Conservation (phyloP, 495 filamentous ascomycete genomes). For the Penicillium cataractarum region DNA sequence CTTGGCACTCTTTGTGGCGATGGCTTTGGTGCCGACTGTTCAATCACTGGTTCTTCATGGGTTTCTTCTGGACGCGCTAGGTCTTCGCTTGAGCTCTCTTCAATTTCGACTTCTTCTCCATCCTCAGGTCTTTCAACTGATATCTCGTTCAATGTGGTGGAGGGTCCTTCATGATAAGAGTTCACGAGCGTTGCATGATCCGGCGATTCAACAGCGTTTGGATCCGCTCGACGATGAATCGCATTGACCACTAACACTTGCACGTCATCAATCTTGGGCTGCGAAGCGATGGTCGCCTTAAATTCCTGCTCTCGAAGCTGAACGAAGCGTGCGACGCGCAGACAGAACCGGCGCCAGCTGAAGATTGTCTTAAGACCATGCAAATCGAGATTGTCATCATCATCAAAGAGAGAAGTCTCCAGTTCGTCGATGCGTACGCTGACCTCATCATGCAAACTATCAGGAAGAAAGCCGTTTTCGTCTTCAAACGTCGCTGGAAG, state of each 20-base stretch:
- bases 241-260: conserved; percentile 3
- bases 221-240: not conserved
- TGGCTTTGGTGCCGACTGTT: not conserved
- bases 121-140: not conserved
- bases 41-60: not conserved
- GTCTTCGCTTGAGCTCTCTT: not conserved
- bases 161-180: not conserved
- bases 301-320: conserved; percentile 41
- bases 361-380: conserved; percentile 30
- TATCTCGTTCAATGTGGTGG: not conserved
- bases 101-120: not conserved
- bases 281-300: not conserved
- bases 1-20: not conserved
- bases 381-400: conserved; percentile 29
- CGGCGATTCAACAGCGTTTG: not conserved
- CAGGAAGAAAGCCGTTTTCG: conserved; percentile 39
- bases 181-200: not conserved
- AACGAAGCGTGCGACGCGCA: conserved; percentile 39
- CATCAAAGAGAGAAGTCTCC: conserved; percentile 23
- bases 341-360: conserved; percentile 38
- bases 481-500: conserved; percentile 28
- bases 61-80: not conserved
- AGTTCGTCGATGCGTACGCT: conserved; percentile 40
- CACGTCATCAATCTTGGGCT: conserved; percentile 4
- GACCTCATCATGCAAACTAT: conserved; percentile 32